Evolutionary conservation across 352 stramenopile genomes (phyloP), one percentile per base, ranked within the genome.

Genomic region (Phytophthora rubi): DNA sequence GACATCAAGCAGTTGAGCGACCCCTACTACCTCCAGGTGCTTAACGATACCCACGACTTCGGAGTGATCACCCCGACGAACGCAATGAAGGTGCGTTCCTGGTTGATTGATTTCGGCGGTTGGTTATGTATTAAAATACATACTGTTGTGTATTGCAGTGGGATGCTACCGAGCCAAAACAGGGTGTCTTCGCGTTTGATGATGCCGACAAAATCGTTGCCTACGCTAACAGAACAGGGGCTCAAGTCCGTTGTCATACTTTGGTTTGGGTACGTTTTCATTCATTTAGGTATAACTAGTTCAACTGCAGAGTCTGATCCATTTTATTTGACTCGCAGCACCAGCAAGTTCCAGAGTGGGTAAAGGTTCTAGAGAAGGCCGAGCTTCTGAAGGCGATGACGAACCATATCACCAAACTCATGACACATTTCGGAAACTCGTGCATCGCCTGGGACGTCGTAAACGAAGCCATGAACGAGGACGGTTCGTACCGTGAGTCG

Each of bases 351-450:
- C 73, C 73, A 30, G 45, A 69, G 23, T 80, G 73, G 73, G 64
- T 80, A 32, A 52, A 80, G 49, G 53, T 53, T 45, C 54, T 80
- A 32, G 58, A 73, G 28, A 80, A 80, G 49, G 65, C 53, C 2
- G 65, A 75, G 21, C 58, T 80, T 4, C 59, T 77, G 12, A 30
- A 71, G 18, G 73, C 73, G 15, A 73, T 80, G 60, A 53, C 32
- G 13, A 72, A 80, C 53, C 69, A 80, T 52, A 77, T 80, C 35
- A 77, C 65, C 21, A 66, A 73, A n/a, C 33, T 77, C 35, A 77
- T 77, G 70, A 71, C 70, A 32, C 73, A 80, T 69, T 80, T 80
- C 45, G 64, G 73, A 13, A 65, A 77, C 35, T 69, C 60, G 7
- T 80, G 73, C 51, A 60, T 32, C 15, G 48, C 65, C 15, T 77